Conservation (phyloP, 2,329 filamentous ascomycete species). For the Didymella lethalis region DNA sequence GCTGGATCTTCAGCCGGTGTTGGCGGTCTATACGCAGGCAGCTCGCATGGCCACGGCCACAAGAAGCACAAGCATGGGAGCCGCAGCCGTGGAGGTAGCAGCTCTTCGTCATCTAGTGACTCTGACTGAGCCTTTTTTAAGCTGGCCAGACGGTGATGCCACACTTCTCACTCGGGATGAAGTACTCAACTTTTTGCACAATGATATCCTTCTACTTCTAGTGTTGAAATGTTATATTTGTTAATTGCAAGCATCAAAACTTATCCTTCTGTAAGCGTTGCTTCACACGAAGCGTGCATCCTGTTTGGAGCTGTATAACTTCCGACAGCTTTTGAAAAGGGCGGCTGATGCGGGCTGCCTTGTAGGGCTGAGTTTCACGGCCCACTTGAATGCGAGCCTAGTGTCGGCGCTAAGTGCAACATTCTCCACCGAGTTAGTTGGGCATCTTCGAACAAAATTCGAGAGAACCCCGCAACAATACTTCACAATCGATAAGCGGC, state of each 20-base stretch:
- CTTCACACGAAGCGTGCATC: background rate
- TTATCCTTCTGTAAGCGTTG: background rate
- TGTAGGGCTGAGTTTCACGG: conserved; percentile 12
- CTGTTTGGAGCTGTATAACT: background rate
- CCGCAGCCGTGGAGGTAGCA: conserved; percentile 43
- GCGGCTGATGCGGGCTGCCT: conserved; percentile 4
- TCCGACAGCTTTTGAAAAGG: conserved; percentile 7
- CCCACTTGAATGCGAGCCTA: conserved; percentile 28
- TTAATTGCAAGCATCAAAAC: background rate
- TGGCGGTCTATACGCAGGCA: conserved; percentile 45
- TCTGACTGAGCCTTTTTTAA: conserved; percentile 39
- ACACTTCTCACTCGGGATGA: background rate
- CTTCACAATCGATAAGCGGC: conserved; percentile 24
- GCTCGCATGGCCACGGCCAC: conserved; percentile 33
- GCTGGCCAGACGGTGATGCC: background rate
- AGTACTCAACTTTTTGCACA: background rate
- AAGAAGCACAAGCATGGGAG: conserved; percentile 45
- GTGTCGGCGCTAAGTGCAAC: conserved; percentile 32
- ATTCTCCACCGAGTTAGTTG: conserved; percentile 42
- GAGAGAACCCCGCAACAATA: conserved; percentile 30
- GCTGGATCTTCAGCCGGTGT: conserved; percentile 47
- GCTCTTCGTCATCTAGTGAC: conserved; percentile 44
- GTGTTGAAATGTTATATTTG: background rate
- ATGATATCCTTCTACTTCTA: conserved; percentile 8
- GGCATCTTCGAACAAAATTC: conserved; percentile 32